phyloP scores from a whole-genome alignment of 2,329 filamentous ascomycete genomes.

The Aspergillus calidoustus region DNA sequence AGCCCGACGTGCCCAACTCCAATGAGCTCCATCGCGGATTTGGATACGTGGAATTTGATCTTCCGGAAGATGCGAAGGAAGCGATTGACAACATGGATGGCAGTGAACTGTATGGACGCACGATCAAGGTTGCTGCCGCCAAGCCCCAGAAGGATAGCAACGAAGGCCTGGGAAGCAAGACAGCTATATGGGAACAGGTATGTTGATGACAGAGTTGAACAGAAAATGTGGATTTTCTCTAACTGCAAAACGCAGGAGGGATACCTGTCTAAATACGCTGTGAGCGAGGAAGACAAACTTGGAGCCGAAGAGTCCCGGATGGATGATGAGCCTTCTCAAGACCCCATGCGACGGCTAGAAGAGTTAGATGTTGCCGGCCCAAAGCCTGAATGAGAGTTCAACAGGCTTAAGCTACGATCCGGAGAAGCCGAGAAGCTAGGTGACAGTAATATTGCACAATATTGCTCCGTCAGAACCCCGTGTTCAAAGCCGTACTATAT shows the following conservation, averaged over 20 bases:
- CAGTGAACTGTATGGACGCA: conserved; percentile 87
- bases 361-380: conserved; percentile 93
- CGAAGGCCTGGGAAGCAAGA: conserved; percentile 89
- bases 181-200: conserved; percentile 96
- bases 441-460: conserved; percentile 33
- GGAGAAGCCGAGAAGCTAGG: conserved; percentile 25
- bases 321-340: conserved; percentile 63
- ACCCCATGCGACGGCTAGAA: conserved; percentile 96
- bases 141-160: conserved; percentile 89
- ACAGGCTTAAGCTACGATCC: conserved; percentile 22
- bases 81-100: conserved; percentile 99
- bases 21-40: conserved; percentile 86
- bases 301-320: conserved; percentile 61
- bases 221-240: conserved; percentile 14
- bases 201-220: conserved; percentile 32
- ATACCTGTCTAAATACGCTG: conserved; percentile 87
- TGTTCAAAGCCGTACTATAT: conserved; percentile 42
- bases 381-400: conserved; percentile 66
- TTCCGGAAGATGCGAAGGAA: conserved; percentile 82
- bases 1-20: conserved; percentile 79
- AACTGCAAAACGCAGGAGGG: conserved; percentile 69
- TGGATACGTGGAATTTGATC: conserved; percentile 94
- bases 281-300: conserved; percentile 75
- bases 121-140: conserved; percentile 88
- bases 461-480: conserved; percentile 33